These are phyloP conservation scores for Hyaloperonospora arabidopsidis DNA, from an alignment of 352 stramenopile species.

Conservation along the genomic window DNA sequence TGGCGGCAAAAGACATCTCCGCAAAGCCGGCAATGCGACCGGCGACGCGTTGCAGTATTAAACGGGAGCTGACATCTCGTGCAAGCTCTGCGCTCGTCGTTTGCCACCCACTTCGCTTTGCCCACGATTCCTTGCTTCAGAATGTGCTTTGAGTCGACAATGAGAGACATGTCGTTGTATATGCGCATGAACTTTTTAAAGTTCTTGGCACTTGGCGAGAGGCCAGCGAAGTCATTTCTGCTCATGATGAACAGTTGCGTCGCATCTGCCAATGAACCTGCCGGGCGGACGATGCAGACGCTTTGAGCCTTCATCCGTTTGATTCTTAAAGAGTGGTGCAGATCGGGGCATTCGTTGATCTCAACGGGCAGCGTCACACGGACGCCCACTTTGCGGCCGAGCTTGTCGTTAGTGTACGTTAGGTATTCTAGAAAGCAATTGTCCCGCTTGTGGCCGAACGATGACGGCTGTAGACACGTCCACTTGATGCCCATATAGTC, in stretches of 20 bases:
- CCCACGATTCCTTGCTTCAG: slow-evolving; percentile 40
- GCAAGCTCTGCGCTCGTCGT: slow-evolving; percentile 42
- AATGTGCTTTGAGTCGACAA: slow-evolving; percentile 60
- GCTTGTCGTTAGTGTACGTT: slow-evolving; percentile 51
- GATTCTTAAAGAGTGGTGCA: slow-evolving; percentile 36
- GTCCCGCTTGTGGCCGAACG: slow-evolving; percentile 54
- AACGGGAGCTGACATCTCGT: slow-evolving; percentile 56
- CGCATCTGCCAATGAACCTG: slow-evolving; percentile 18
- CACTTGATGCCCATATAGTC: slow-evolving; percentile 81
- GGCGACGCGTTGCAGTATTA: slow-evolving; percentile 41
- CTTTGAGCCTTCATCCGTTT: slow-evolving; percentile 46
- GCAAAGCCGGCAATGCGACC: slow-evolving; percentile 69
- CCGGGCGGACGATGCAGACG: slow-evolving; percentile 41
- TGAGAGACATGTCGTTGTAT: slow-evolving; percentile 49
- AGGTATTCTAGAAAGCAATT: slow-evolving; percentile 72
- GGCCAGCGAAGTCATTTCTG: slow-evolving; percentile 42
- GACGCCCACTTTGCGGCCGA: slow-evolving; percentile 49
- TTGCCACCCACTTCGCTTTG: slow-evolving; percentile 52
- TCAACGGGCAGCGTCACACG: slow-evolving; percentile 58
- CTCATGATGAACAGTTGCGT: slow-evolving; percentile 54
- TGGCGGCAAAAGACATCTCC: slow-evolving; percentile 71
- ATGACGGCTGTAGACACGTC: slow-evolving; percentile 46
- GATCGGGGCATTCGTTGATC: slow-evolving; percentile 50
- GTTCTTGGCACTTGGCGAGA: slow-evolving; percentile 24
- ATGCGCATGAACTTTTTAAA: slow-evolving; percentile 44